phyloP scores from a whole-genome alignment of 768 basidiomycete genomes.

The Roridomyces roridus region DNA sequence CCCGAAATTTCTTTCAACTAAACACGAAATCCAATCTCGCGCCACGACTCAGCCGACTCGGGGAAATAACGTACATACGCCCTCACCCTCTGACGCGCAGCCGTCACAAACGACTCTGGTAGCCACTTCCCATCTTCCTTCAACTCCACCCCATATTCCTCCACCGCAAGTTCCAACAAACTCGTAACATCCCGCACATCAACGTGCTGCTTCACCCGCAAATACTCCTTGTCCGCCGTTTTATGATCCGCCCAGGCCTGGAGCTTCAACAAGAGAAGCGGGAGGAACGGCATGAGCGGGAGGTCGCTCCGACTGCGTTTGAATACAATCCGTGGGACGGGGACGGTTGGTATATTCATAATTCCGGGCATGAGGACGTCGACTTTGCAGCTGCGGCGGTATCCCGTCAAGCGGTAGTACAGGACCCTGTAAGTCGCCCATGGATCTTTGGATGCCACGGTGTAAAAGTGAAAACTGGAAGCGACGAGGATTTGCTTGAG shows the following conservation, averaged over 20 bases:
- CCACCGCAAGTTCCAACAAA: constrained; percentile 44
- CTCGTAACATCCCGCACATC: constrained; percentile 50
- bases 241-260: constrained; percentile 50
- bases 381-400: constrained; percentile 40
- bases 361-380: constrained; percentile 44
- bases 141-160: constrained; percentile 28
- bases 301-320: constrained; percentile 31
- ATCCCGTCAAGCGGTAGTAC: constrained; percentile 40
- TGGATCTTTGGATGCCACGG: constrained; percentile 43
- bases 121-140: constrained; percentile 33
- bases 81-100: constrained; percentile 31
- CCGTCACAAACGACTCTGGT: constrained; percentile 34
- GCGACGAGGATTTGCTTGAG: constrained; percentile 46
- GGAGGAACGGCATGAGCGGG: constrained; percentile 45
- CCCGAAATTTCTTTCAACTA: no score
- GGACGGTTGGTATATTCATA: constrained; percentile 43
- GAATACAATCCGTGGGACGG: constrained; percentile 26
- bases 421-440: constrained; percentile 48
- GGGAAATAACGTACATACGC: constrained; percentile 30
- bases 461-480: constrained; percentile 40
- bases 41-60: constrained; percentile 23
- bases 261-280: constrained; percentile 47
- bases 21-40: constrained; percentile 25
- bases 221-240: constrained; percentile 33
- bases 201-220: constrained; percentile 42